phyloP scores from a whole-genome alignment of 1,139 yeast species.

The Protomyces gravidus region DNA sequence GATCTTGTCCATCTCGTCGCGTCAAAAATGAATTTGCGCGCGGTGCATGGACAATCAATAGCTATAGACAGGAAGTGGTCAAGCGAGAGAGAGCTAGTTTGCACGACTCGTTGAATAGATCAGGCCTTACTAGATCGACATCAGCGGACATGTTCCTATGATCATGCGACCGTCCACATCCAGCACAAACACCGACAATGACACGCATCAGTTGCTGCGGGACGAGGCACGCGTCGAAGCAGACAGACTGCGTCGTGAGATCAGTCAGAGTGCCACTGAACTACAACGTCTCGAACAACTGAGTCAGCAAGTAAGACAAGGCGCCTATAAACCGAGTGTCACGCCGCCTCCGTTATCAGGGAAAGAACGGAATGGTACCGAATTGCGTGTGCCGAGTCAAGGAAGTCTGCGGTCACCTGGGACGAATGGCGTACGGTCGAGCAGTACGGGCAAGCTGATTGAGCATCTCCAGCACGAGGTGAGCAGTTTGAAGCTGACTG shows the following conservation, averaged over 20 bases:
- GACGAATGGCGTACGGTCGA: background rate
- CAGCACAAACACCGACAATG: background rate
- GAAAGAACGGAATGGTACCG: background rate
- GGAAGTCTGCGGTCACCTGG: background rate
- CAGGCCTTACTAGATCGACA: too few relatives aligned
- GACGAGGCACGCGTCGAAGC: conserved; percentile 13
- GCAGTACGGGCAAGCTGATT: conserved; percentile 23
- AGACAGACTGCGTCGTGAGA: conserved; percentile 15
- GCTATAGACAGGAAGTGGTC: too few relatives aligned
- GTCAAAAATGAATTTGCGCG: too few relatives aligned
- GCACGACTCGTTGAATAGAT: too few relatives aligned
- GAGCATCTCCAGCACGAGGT: conserved; percentile 29
- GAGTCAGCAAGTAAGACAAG: conserved; percentile 17
- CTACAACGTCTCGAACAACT: conserved; percentile 14
- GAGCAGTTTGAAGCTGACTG: conserved; percentile 13
- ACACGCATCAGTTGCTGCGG: background rate
- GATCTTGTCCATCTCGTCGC: too few relatives aligned
- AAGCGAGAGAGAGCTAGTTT: too few relatives aligned
- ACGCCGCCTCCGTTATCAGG: background rate
- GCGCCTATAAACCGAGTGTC: background rate
- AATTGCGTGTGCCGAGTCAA: background rate
- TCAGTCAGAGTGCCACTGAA: conserved; percentile 12
- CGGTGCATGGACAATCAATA: too few relatives aligned
- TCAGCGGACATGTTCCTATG: too few relatives aligned
- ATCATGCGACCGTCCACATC: background rate